Evolutionary conservation across 768 basidiomycete genomes (phyloP), one percentile per base, ranked within the genome.

Genomic region (Tricholoma hemisulphureum): DNA sequence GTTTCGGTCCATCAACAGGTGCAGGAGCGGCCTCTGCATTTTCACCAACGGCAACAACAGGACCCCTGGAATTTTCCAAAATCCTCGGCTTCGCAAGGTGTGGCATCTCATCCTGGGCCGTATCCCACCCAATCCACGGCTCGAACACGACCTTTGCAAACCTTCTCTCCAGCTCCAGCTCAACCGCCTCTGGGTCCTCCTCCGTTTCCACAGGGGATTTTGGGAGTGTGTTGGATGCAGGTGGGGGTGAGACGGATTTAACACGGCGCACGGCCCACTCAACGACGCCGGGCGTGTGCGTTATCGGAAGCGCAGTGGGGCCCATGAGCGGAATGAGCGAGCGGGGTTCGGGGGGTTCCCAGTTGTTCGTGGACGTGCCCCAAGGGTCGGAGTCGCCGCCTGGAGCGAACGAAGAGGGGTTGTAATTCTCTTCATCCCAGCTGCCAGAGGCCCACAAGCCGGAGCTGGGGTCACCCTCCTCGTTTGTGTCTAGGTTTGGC

Each of bases 261-360:
- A 91, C 73, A 29, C 80, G 77, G 10, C 89, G 78, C 55, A 85
- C 80, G 1, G 86, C 86, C 31, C 74, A 78, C 70, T 91, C 89
- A 53, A 88, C 82, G 49, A 89, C 70, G 8, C 86, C 87, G 1
- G 85, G 76, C 5, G 76, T 79, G 63, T 90, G 88, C 0, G 88
- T 88, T 53, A 80, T 63, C 0, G 87, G 83, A 32, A 90, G 69
- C 6, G 71, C 67, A 11, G 80, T 83, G 2, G 83, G 82, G 0
- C 87, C 89, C 5, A 90, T 69, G 39, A 83, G 65, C 0, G 71
- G 62, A 39, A 75, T 55, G 34, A 85, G 67, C 7, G 70, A 57
- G 24, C 63, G 70, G 70, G 32, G 67, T 23, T 61, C 50, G 32
- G 57, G 59, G 3, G 62, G 51, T 11, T 56, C 62, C 69, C 69